Evolutionary conservation across 1,284 basidiomycete species (phyloP), one percentile per base, ranked within the genome.

Genomic region (Taiwanofungus camphoratus): DNA sequence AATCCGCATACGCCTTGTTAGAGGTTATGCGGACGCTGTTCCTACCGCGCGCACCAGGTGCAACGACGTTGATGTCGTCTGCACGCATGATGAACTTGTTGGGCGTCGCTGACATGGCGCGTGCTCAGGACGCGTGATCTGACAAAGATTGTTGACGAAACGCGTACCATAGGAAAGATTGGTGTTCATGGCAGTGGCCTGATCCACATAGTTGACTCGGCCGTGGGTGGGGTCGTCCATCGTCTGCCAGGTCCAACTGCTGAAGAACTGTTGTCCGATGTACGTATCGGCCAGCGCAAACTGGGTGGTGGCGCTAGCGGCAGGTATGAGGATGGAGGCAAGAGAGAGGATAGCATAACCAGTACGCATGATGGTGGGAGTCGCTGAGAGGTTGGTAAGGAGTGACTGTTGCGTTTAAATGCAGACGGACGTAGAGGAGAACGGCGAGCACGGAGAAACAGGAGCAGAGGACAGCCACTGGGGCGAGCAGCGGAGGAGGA

Each of bases 141-240:
- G 3, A 15, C 7, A 5, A 23, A 26, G 12, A 1, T n/a, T 13
- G 5, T 36, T 9, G 1, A 3, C 6, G 30, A 16, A 4, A 3
- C 41, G 50, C 63, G 15, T 44, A 69, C 71, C 66, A 44, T 56
- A 70, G 1, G 74, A 62, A 13, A 77, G 60, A 42, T 73, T 73
- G 0, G 52, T 49, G 4, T 38, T 33, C 12, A 60, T 40, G 0
- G 76, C 71, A 5, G 67, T 65, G 11, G 36, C 31, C 48, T 66
- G 52, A 50, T 69, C 62, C 21, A 77, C 65, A 46, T 72, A 80
- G 60, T 79, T 73, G 38, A 75, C 73, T 42, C 70, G 63, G 9
- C 77, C 77, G 52, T 77, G 70, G 0, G 77, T 79, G 2, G 76
- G 77, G 55, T 81, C 77, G 45, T 69, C 54, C 22, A 61, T 48